phyloP scores from a whole-genome alignment of 371 early-diverging fungal genomes.

The Rhizopus delemar region DNA sequence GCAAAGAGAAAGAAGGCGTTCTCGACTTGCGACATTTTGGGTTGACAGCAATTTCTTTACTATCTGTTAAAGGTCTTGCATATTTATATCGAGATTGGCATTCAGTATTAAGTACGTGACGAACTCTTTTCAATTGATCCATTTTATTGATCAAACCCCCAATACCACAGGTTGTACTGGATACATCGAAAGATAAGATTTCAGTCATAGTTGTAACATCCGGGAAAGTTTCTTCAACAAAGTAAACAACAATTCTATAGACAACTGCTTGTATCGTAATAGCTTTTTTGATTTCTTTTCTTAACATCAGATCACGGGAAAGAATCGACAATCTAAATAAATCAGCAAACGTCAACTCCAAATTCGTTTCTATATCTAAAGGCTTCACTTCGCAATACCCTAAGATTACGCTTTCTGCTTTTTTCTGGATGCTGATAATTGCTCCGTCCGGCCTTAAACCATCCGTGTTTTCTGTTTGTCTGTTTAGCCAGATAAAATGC shows the following conservation, averaged over 20 bases:
- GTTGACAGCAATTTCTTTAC: slow-evolving; percentile 13
- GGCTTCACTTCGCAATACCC: slow-evolving; percentile 10
- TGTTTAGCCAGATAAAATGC: slow-evolving; percentile 15
- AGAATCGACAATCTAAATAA: slow-evolving; percentile 11
- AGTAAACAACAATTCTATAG: slow-evolving; percentile 12
- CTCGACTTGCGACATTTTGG: slow-evolving; percentile 15
- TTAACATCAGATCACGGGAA: slow-evolving; percentile 16
- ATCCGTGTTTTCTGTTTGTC: slow-evolving; percentile 9
- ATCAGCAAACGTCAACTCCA: slow-evolving; percentile 14
- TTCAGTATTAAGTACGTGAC: slow-evolving; percentile 14
- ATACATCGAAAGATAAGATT: slow-evolving; percentile 17
- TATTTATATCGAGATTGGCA: slow-evolving; percentile 15
- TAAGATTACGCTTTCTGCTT: slow-evolving; percentile 16
- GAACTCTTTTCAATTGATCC: slow-evolving; percentile 16
- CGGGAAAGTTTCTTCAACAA: slow-evolving; percentile 17
- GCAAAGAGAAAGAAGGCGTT: slow-evolving; percentile 16
- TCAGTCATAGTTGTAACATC: slow-evolving; percentile 15
- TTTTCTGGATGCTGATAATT: slow-evolving; percentile 5
- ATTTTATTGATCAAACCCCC: slow-evolving; percentile 19
- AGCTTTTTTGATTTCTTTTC: slow-evolving; percentile 18
- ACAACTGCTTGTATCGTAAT: slow-evolving; percentile 13
- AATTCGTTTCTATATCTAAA: slow-evolving; percentile 3
- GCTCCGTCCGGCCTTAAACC: slow-evolving; percentile 6
- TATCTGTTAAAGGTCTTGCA: slow-evolving; percentile 18
- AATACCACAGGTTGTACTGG: slow-evolving; percentile 10